These are phyloP conservation scores for Neonothopanus nambi DNA, from an alignment of 1,284 basidiomycete species.

Conservation along the genomic window DNA sequence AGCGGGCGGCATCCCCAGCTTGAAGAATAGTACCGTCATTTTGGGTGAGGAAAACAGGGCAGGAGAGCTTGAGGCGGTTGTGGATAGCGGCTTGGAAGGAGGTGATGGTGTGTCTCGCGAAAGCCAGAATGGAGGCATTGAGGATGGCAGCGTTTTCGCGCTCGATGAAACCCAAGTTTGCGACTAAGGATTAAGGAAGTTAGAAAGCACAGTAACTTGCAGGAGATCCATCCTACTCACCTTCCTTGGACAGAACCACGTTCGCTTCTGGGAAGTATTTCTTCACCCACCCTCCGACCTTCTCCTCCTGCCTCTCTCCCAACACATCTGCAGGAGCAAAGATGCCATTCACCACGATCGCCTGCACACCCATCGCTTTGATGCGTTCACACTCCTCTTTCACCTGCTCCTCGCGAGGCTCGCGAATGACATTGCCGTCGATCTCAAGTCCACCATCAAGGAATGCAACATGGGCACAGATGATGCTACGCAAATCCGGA, in stretches of 20 bases:
- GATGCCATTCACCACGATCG: slow-evolving; percentile 50
- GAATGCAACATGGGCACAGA: slow-evolving; percentile 24
- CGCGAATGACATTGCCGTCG: slow-evolving; percentile 47
- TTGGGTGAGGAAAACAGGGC: slow-evolving; percentile 61
- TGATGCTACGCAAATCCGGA: slow-evolving; percentile 28
- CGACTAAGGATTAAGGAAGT: slow-evolving; percentile 32
- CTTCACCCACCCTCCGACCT: slow-evolving; percentile 41
- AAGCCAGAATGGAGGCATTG: slow-evolving; percentile 59
- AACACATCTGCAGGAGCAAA: slow-evolving; percentile 49
- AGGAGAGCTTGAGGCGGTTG: slow-evolving; percentile 42
- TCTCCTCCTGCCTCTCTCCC: slow-evolving; percentile 44
- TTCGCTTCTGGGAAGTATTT: slow-evolving; percentile 43
- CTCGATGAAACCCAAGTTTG: slow-evolving; percentile 56
- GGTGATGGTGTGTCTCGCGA: slow-evolving; percentile 51
- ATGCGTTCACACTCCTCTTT: slow-evolving; percentile 39
- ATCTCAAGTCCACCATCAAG: slow-evolving; percentile 50
- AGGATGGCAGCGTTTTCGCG: slow-evolving; percentile 65
- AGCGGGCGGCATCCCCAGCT: slow-evolving; percentile 47
- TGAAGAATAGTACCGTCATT: slow-evolving; percentile 61
- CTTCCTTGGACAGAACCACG: slow-evolving; percentile 33
- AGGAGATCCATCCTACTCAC: slow-evolving; percentile 3
- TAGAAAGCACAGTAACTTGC: neutral
- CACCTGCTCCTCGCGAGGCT: slow-evolving; percentile 41
- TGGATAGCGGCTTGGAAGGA: slow-evolving; percentile 52
- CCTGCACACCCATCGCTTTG: slow-evolving; percentile 36